Evolutionary conservation across 2,329 filamentous ascomycete species (phyloP).

Genomic region (Tolypocladium pustulatum): DNA sequence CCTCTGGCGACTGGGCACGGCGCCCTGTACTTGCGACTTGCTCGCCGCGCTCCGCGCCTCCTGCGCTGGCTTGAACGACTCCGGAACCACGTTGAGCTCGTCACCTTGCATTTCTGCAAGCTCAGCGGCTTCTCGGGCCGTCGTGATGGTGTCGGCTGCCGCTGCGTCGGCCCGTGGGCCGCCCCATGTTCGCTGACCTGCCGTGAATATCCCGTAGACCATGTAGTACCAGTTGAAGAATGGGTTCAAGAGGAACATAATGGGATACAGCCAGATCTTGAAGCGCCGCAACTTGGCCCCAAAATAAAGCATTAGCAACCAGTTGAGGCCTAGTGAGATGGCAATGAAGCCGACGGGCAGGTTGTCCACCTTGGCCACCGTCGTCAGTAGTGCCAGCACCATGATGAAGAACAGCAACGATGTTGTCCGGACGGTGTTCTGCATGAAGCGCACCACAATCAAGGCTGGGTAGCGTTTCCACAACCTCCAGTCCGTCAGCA

Average conservation of each 20-base stretch:
- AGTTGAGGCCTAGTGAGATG: constrained; percentile 86
- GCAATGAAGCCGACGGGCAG: constrained; percentile 89
- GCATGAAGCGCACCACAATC: constrained; percentile 79
- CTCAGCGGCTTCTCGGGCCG: constrained; percentile 74
- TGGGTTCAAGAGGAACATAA: constrained; percentile 93
- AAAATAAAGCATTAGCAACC: constrained; percentile 93
- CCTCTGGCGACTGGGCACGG: constrained; percentile 34
- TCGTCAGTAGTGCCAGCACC: constrained; percentile 76
- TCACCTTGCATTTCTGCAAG: constrained; percentile 69
- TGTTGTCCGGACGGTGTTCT: constrained; percentile 92
- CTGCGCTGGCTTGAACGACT: constrained; percentile 62
- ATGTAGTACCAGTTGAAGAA: constrained; percentile 99
- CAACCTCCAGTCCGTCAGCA: constrained; percentile 87
- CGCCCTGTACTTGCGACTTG: constrained; percentile 14
- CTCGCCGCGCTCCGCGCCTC: constrained; percentile 31
- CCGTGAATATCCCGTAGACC: constrained; percentile 93
- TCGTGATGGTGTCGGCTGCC: constrained; percentile 63
- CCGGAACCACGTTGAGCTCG: constrained; percentile 80
- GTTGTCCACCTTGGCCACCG: constrained; percentile 65
- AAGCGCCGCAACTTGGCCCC: constrained; percentile 75
- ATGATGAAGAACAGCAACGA: constrained; percentile 91
- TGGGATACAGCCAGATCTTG: constrained; percentile 88
- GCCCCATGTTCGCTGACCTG: constrained; percentile 90
- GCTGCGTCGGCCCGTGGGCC: constrained; percentile 85
- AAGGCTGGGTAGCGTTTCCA: constrained; percentile 88